Percentiles rank a stretch among this genome's conserved stretches.
Conservation (phyloP, 306 rosid species). For the Lathyrus sativus region DNA sequence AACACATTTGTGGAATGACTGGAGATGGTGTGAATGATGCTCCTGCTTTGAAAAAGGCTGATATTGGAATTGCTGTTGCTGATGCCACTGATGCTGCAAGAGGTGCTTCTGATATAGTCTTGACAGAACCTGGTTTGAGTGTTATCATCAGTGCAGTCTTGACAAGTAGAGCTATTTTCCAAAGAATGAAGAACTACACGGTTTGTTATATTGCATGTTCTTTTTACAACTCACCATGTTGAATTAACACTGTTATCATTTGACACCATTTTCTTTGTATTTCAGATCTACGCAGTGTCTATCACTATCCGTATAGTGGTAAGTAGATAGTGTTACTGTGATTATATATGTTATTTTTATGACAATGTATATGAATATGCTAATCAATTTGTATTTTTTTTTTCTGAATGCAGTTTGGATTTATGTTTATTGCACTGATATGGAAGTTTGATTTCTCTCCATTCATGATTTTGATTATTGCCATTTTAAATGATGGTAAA, state of each 20-base stretch:
- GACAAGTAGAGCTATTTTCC: conserved; percentile 96
- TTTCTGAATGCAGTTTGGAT: conserved; percentile 79
- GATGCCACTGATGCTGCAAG: conserved; percentile 99
- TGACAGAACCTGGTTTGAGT: conserved; percentile 97
- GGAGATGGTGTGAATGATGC: conserved; percentile 99
- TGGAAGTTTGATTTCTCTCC: conserved; percentile 99
- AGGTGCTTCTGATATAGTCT: conserved; percentile 94
- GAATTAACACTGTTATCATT: neutral
- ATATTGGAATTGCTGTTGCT: conserved; percentile 97
- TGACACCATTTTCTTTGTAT: conserved; percentile 15
- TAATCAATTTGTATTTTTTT: conserved; percentile 19
- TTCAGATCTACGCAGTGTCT: conserved; percentile 95
- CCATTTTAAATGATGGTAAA: conserved; percentile 95
- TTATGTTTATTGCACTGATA: conserved; percentile 86
- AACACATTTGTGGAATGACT: conserved; percentile 99
- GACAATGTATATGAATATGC: neutral
- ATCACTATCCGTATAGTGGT: conserved; percentile 99
- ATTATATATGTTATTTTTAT: neutral
- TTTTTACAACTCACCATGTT: neutral
- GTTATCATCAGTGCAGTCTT: conserved; percentile 97
- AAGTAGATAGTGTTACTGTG: conserved; percentile 40
- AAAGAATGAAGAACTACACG: conserved; percentile 98
- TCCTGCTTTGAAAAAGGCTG: conserved; percentile 95
- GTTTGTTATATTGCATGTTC: conserved; percentile 43
- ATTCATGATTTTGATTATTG: conserved; percentile 98